phyloP scores from a whole-genome alignment of 108 stramenopile genomes.

The Cyclotella atomus region DNA sequence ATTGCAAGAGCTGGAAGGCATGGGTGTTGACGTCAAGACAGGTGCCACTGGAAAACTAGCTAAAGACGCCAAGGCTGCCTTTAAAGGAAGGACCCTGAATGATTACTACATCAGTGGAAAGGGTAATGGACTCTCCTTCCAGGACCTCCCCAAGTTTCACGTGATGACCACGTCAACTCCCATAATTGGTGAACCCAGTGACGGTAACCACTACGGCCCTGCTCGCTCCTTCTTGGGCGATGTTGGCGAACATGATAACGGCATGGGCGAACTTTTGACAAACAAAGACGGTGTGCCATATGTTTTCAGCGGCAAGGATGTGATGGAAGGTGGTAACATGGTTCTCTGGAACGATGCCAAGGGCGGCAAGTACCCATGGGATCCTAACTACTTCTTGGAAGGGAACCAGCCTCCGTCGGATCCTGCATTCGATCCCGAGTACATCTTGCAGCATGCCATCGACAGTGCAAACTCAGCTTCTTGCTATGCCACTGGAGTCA shows the following conservation, averaged over 20 bases:
- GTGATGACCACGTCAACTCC: conserved; percentile 49
- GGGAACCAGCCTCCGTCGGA: background rate
- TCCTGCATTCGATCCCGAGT: conserved; percentile 46
- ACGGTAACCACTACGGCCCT: conserved; percentile 63
- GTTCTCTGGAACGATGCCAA: conserved; percentile 59
- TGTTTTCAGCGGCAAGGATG: conserved; percentile 53
- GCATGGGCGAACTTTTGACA: conserved; percentile 52
- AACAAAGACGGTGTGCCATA: conserved; percentile 54
- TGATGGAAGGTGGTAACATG: conserved; percentile 61
- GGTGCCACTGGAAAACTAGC: conserved; percentile 42
- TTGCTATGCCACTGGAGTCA: conserved; percentile 54
- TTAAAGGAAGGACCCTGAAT: conserved; percentile 46
- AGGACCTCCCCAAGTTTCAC: conserved; percentile 37
- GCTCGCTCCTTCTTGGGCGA: conserved; percentile 47
- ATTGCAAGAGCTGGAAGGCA: conserved; percentile 41
- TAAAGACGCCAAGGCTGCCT: conserved; percentile 40
- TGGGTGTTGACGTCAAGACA: conserved; percentile 50
- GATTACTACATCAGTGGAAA: conserved; percentile 65
- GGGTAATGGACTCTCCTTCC: conserved; percentile 54
- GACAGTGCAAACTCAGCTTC: conserved; percentile 62
- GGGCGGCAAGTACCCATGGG: conserved; percentile 64
- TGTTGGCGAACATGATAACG: conserved; percentile 39
- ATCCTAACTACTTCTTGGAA: conserved; percentile 41
- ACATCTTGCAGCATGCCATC: conserved; percentile 69
- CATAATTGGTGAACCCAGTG: conserved; percentile 46